Base-by-base conservation (phyloP, 2,329 filamentous ascomycete genomes). In the Microdochium nivale region DNA sequence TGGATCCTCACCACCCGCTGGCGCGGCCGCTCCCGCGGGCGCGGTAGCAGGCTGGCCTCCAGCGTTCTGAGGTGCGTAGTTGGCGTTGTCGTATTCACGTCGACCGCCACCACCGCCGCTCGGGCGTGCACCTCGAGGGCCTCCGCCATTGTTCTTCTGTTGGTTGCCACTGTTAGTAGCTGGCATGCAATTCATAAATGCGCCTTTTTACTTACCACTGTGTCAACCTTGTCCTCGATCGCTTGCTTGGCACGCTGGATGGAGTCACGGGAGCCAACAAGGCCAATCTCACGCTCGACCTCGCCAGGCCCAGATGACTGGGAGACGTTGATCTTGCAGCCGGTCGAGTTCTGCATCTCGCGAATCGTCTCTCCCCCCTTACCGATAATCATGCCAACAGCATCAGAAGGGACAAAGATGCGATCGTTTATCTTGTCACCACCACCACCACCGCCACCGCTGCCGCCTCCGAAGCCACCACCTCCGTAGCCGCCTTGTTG, bases 351-450 rank as follows among this genome's bases (percentile, higher is more conserved):
- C 68, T 96, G 90, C 86, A 96, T 95, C 59, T 95, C 89, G 58
- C 91, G 90, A 65, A 96, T 96, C 0, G 90, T 95, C 71, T 96
- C 90, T 57, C 90, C 90, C 52, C 89, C 88, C 75, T 95, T 95
- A 57, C 91, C 90, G 55, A 96, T 96, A 58, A 96, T 95, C 90
- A 96, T 96, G 54, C 90, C 90, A 51, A 96, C 90, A 5, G 90
- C 87, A 65, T 96, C 90, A 23, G 90, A 92, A 13, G 90, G 90
- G 10, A 96, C 90, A 59, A 83, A 84, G 56, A 96, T 89, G 40
- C 83, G 84, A 62, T 96, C 89, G 62, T 86, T 90, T 61, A 87
- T 79, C 72, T 91, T 92, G 59, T 88, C 86, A 50, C 63, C 65
- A 25, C 64, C 64, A 9, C 66, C 67, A 25, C 66, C 67, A 25